Base-by-base conservation (phyloP, 2,329 filamentous ascomycete genomes). In the Colletotrichum melonis region DNA sequence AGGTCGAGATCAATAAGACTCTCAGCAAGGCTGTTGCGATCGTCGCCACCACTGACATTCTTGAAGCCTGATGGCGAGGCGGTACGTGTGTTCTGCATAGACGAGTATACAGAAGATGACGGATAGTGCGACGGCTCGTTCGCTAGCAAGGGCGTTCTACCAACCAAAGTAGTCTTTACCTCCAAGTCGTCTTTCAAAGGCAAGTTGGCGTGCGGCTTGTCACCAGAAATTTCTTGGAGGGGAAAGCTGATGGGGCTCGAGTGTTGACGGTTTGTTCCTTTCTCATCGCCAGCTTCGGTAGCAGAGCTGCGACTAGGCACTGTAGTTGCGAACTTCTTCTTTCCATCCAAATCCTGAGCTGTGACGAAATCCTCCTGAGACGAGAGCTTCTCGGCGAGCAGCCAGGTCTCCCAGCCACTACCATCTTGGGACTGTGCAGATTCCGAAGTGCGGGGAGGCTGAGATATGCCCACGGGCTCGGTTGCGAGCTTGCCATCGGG, bases 1-100 rank as follows among this genome's bases (percentile, higher is more conserved):
- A 83, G 67, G 42, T 83, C 78, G 55, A 84, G 78, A 9, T 76
- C 81, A 57, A 84, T 76, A 1, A 84, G 72, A 30, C 83, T 82
- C 67, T 78, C 76, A n/a, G 42, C 42, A 3, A 66, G 52, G 26
- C 54, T 56, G 12, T 35, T 24, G 11, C 14, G 30, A 35, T 55
- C n/a, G 19, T 56, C 72, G 12, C 57, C 62, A 26, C 38, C 56
- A 35, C 64, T 55, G 5, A 46, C 22, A 4, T 69, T 26, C 8
- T 64, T 66, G 4, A 72, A 72, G 14, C 28, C 30, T 1, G 24
- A 7, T 8, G 68, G 46, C 2, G 72, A 69, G 28, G 38, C 9
- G 4, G 60, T 59, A 12, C 67, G 67, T 5, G 68, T 74, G 26
- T 52, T 67, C n/a, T 49, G 60, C 12, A 24, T 57, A 9, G 74